Base-by-base conservation (phyloP, 1,284 basidiomycete species). In the Ceratobasidium sp. region DNA sequence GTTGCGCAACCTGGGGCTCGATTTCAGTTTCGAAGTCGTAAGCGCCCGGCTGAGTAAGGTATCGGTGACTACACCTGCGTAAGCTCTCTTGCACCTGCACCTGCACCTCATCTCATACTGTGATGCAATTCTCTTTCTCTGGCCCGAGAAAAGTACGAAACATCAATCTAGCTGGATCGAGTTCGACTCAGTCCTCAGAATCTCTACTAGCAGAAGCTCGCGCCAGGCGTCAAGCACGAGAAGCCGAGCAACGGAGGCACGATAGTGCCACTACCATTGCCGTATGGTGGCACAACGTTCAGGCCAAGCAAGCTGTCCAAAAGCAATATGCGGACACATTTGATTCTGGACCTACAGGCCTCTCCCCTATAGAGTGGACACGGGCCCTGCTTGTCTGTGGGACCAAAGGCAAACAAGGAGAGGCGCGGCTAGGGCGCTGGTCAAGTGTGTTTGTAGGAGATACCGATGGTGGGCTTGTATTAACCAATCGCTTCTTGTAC, bases 131-230 rank as follows among this genome's bases (percentile, higher is more conserved):
- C 29, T 62, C 70, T 41, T 77, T 77, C 71, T 71, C 71, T 11
- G 82, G 82, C 25, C 73, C 77, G 41, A 75, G 74, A 52, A 77
- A 81, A 69, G 81, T 84, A 64, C 83, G 87, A 30, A 81, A 84
- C 71, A 92, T 93, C 73, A 92, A 93, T 75, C 83, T 93, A 33
- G 90, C 90, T n/a, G 87, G 87, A 1, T 69, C 70, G 19, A 76
- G 81, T 0, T 82, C 82, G 0, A 80, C 82, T 8, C 74, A 84
- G 16, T 81, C 84, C 0, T 83, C 85, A 49, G 77, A 81, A 9
- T 78, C 83, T 49, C 82, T 92, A 72, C 78, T 91, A 46, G 81
- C 83, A 71, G 81, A 84, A 60, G 90, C 88, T 6, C 83, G 83
- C 73, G 78, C 79, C 7, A 80, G 83, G 60, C 82, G 89, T 42